Conservation (phyloP, 495 filamentous ascomycete genomes). For the Hypoxylon subgilvum region DNA sequence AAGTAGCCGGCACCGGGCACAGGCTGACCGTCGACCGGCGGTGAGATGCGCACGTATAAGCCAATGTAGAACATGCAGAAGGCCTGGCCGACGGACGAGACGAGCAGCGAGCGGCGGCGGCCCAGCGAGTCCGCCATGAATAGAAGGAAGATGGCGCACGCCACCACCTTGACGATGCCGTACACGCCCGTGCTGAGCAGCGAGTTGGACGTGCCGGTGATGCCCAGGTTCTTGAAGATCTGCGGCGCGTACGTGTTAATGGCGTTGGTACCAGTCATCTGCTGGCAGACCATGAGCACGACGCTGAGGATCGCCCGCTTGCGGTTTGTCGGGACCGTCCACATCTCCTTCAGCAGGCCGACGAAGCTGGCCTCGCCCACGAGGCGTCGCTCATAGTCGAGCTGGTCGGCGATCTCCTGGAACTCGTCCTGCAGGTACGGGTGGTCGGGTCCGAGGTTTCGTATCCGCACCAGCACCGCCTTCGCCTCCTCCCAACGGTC, state of each 20-base stretch:
- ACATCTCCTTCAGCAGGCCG: constrained; percentile 75
- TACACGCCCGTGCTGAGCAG: constrained; percentile 71
- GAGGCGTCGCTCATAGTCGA: constrained; percentile 72
- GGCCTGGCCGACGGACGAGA: constrained; percentile 73
- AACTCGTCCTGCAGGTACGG: constrained; percentile 71
- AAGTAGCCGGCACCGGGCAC: constrained; percentile 61
- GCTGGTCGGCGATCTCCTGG: constrained; percentile 67
- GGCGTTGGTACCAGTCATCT: constrained; percentile 70
- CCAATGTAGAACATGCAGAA: constrained; percentile 82
- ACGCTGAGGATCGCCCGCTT: constrained; percentile 66
- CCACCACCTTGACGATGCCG: constrained; percentile 64
- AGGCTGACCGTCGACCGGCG: constrained; percentile 56
- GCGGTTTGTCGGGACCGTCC: constrained; percentile 68
- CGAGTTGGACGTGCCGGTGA: constrained; percentile 54
- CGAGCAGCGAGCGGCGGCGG: constrained; percentile 71
- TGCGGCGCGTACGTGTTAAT: constrained; percentile 75
- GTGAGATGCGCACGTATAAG: constrained; percentile 74
- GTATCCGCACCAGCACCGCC: constrained; percentile 59
- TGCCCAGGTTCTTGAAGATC: constrained; percentile 69
- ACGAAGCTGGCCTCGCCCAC: constrained; percentile 66
- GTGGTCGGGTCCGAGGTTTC: constrained; percentile 62
- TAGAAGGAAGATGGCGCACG: constrained; percentile 66
- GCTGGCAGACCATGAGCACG: constrained; percentile 73
- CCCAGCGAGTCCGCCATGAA: constrained; percentile 77
- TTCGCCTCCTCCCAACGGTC: constrained; percentile 74